Percentiles rank a stretch among this genome's conserved stretches.
phyloP scores from a whole-genome alignment of 2,329 filamentous ascomycete genomes.

The Phialophora expanda region DNA sequence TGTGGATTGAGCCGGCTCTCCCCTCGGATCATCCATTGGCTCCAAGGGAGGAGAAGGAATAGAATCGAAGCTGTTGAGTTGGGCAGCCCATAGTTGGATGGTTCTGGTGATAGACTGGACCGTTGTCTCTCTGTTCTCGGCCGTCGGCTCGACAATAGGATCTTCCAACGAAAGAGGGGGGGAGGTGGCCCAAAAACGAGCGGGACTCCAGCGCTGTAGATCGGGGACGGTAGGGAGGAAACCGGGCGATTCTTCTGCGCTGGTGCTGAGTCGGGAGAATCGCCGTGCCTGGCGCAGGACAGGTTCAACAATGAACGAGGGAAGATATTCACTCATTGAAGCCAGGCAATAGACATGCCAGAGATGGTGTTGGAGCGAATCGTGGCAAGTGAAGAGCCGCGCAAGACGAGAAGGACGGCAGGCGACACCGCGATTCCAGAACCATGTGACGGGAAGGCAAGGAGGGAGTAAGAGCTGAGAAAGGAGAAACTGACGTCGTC shows the following conservation, averaged over 20 bases:
- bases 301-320: slow-evolving; percentile 52
- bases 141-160: slow-evolving; percentile 27
- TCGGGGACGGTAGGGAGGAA: slow-evolving; percentile 39
- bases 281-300: slow-evolving; percentile 51
- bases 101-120: slow-evolving; percentile 38
- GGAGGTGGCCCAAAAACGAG: slow-evolving; percentile 37
- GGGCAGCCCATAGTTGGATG: slow-evolving; percentile 39
- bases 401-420: not conserved
- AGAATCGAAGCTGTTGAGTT: slow-evolving; percentile 39
- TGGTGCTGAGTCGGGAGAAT: slow-evolving; percentile 44
- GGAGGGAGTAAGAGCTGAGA: not conserved
- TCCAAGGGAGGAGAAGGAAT: slow-evolving; percentile 39
- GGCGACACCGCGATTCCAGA: not conserved
- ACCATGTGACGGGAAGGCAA: not conserved
- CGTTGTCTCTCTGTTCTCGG: slow-evolving; percentile 35
- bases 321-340: slow-evolving; percentile 53
- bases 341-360: slow-evolving; percentile 21
- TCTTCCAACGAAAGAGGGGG: slow-evolving; percentile 33
- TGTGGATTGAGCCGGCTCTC: slow-evolving; percentile 11
- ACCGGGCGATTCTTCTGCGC: slow-evolving; percentile 37
- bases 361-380: not conserved
- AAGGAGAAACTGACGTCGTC: slow-evolving; percentile 14
- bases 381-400: not conserved
- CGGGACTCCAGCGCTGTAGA: slow-evolving; percentile 38
- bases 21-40: slow-evolving; percentile 32